A percentile compares a stretch with the other conserved stretches of the same genome.
Evolutionary conservation across 495 filamentous ascomycete species (phyloP).

Genomic region (Penicillium flavigenum): DNA sequence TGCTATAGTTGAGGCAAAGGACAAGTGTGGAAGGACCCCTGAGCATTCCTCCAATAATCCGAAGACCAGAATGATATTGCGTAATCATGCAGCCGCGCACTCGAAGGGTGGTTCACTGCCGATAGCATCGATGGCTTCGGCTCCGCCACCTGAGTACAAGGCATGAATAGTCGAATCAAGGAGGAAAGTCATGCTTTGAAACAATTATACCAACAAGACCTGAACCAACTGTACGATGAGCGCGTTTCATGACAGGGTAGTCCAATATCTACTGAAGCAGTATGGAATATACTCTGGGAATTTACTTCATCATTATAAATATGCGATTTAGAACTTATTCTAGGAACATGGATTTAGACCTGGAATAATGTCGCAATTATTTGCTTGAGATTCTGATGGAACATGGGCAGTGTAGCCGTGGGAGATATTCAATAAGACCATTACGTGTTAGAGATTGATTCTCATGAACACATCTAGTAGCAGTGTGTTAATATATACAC

Average conservation of each 20-base stretch:
- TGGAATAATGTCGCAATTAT: neutral
- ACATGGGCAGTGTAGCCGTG: too few species aligned
- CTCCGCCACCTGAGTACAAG: neutral
- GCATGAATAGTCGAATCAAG: neutral
- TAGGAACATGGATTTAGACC: neutral
- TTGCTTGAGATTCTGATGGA: too few species aligned
- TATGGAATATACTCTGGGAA: neutral
- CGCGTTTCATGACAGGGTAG: neutral
- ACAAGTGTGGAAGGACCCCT: neutral
- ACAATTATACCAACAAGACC: neutral
- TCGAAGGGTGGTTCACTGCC: neutral
- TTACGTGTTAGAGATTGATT: too few species aligned
- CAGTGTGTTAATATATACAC: too few species aligned
- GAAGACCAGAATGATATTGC: neutral
- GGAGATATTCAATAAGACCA: too few species aligned
- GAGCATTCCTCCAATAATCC: neutral
- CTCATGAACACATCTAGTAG: too few species aligned
- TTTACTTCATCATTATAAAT: neutral
- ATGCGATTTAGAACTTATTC: neutral
- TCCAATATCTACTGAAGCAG: neutral
- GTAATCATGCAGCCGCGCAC: neutral
- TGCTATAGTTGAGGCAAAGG: neutral
- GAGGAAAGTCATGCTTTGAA: neutral
- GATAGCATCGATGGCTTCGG: neutral
- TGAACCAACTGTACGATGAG: neutral